Evolutionary conservation across 2,329 filamentous ascomycete genomes (phyloP), one percentile per base, ranked within the genome.

Genomic region (Ustulina deusta): DNA sequence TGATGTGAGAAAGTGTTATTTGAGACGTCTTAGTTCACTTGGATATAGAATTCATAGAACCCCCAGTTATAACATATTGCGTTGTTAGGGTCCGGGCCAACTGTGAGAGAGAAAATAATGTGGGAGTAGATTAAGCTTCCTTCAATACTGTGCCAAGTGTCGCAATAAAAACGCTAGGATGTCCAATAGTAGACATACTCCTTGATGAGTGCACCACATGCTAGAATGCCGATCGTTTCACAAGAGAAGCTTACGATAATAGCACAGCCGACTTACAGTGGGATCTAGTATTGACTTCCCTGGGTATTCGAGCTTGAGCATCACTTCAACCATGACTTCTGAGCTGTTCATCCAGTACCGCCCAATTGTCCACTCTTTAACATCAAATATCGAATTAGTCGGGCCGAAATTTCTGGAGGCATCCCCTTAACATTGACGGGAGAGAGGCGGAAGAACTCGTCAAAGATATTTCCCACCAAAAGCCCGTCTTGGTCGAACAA

Each of bases 1-100:
- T 77, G 13, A 65, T 48, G 15, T 56, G 22, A n/a, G 1, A 15
- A 29, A n/a, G 15, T 42, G 36, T 2, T 29, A 29, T 13, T 1
- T 17, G 13, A 20, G 13, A 38, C 9, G 20, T 10, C 2, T 40
- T 17, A 9, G 6, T 55, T 55, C 6, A 7, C 20, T 55, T 40
- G 32, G 22, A 42, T 27, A 42, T 56, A 56, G 22, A 56, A n/a
- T n/a, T 17, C 13, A 56, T 56, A 56, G 54, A 56, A 29, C 11
- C 10, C 7, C 17, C 17, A 40, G 10, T 25, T 3, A 27, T 17
- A 17, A 10, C 32, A 15, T 17, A 6, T 29, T 6, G 7, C 10
- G 32, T 29, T n/a, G 13, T 11, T 13, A 32, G 2, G 17, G 4
- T 9, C 15, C 32, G 13, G 20, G 27, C 48, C 17, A 2, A 11